Base-by-base conservation (phyloP, 768 basidiomycete species). In the Xanthoconium stramineum region DNA sequence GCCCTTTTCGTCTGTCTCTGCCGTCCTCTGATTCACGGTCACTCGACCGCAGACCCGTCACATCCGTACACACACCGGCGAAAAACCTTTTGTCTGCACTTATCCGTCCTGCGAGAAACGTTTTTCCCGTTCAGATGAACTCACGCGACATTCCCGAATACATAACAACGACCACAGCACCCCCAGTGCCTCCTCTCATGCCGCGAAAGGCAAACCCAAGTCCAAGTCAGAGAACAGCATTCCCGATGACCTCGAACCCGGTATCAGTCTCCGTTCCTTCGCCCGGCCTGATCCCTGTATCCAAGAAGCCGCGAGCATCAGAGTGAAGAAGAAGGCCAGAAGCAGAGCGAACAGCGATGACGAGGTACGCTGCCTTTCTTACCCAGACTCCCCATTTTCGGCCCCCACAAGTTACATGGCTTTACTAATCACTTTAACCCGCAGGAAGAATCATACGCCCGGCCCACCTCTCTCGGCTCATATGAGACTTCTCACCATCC, bases 81-180 rank as follows among this genome's bases (percentile, higher is more conserved):
- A 99, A 75, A 98, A 97, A 65, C 96, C 96, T 3, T 98, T 98
- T 65, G 81, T 84, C 20, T 99, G 96, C 81, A 87, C 85, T 2
- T 91, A 87, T 70, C 85, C 91, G 5, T 83, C 86, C n/a, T 99
- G 96, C 81, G 95, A 97, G 74, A 99, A 98, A 72, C 89, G 94
- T 6, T 99, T 99, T 73, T 94, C 92, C 17, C 87, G 96, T 56
- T 94, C 92, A n/a, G 96, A 99, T 78, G 96, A 99, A 74, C 84
- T 99, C 61, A 99, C 96, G 30, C 83, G 96, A 55, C 96, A 99
- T 68, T 89, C 91, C 0, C 83, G 96, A 46, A 99, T 98, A 62
- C 96, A 99, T 73, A 85, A 83, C 68, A 83, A 81, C 61, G 80
- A 85, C 64, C 77, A 80, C 56, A 55, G 63, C 47, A 56, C 59